A percentile compares a stretch with the other conserved stretches of the same genome.
phyloP scores from a whole-genome alignment of 768 basidiomycete genomes.

The Pseudohyphozyma bogoriensis region DNA sequence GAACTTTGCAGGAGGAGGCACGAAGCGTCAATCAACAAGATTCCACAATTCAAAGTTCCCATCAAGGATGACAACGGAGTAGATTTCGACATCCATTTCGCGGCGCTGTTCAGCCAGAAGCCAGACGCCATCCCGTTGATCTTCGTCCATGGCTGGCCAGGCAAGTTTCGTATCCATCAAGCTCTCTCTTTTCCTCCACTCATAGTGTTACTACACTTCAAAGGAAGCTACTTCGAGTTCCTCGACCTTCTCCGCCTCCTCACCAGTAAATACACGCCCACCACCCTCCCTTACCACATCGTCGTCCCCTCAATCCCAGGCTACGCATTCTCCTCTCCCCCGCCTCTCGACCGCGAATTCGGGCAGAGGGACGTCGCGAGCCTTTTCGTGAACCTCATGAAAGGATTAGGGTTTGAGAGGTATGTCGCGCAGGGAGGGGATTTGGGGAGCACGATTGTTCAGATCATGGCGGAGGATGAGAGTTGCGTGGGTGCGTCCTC shows the following conservation, averaged over 20 bases:
- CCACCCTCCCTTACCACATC: slow-evolving; percentile 28
- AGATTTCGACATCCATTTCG: slow-evolving; percentile 28
- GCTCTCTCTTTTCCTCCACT: not conserved
- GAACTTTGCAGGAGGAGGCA: not conserved
- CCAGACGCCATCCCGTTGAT: slow-evolving; percentile 32
- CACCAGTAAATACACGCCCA: slow-evolving; percentile 4
- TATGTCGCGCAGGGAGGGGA: slow-evolving; percentile 24
- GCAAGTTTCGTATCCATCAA: not conserved
- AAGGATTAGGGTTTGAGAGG: slow-evolving; percentile 9
- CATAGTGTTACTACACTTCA: not conserved
- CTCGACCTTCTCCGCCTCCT: slow-evolving; percentile 17
- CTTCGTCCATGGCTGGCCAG: slow-evolving; percentile 34
- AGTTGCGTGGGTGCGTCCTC: too few species aligned
- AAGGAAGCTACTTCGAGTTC: slow-evolving; percentile 33
- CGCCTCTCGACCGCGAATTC: slow-evolving; percentile 16
- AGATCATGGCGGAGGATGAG: slow-evolving; percentile 7
- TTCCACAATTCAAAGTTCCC: slow-evolving; percentile 24
- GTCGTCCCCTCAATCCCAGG: slow-evolving; percentile 30
- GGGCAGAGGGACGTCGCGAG: slow-evolving; percentile 13
- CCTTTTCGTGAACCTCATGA: slow-evolving; percentile 25
- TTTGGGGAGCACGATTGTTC: slow-evolving; percentile 6
- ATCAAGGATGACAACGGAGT: slow-evolving; percentile 7
- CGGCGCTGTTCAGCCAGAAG: slow-evolving; percentile 25
- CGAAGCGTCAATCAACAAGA: slow-evolving; percentile 17
- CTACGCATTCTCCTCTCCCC: slow-evolving; percentile 22